phyloP scores from a whole-genome alignment of 202 grass and related monocot genomes.

The Dendrocalamus latiflorus region DNA sequence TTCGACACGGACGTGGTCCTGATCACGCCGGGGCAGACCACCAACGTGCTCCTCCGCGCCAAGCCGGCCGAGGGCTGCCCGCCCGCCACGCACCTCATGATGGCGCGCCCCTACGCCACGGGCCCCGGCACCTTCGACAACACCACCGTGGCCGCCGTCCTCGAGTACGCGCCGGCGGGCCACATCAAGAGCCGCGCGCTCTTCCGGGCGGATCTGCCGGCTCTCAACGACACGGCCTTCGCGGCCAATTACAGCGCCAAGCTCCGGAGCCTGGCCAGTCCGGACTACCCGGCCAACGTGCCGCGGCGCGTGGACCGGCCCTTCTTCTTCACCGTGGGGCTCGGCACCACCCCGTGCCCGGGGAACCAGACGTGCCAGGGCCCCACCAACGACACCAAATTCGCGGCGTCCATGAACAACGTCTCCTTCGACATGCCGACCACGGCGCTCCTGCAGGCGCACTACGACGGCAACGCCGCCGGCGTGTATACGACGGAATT shows the following conservation, averaged over 20 bases:
- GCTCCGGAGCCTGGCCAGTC: conserved; percentile 50
- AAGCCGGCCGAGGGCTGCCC: conserved; percentile 28
- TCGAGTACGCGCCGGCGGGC: conserved; percentile 43
- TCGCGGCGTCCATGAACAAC: conserved; percentile 70
- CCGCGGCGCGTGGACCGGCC: conserved; percentile 30
- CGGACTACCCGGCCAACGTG: conserved; percentile 41
- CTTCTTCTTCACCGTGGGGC: conserved; percentile 79
- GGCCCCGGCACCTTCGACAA: conserved; percentile 75
- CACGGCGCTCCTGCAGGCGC: conserved; percentile 56
- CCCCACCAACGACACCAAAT: conserved; percentile 63
- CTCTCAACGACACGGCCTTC: conserved; percentile 59
- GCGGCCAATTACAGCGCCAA: conserved; percentile 36
- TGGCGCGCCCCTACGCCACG: conserved; percentile 56
- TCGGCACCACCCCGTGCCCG: conserved; percentile 56
- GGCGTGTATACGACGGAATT: conserved; percentile 55
- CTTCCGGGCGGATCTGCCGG: conserved; percentile 38
- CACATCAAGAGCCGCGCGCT: conserved; percentile 43
- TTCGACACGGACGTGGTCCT: conserved; percentile 50
- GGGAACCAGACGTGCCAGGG: conserved; percentile 55
- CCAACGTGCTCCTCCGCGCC: conserved; percentile 62
- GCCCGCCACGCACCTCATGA: conserved; percentile 54
- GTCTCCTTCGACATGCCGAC: conserved; percentile 59
- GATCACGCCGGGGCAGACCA: conserved; percentile 73
- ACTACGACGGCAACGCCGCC: conserved; percentile 19
- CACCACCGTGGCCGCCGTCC: conserved; percentile 60